Evolutionary conservation across 1,284 basidiomycete genomes (phyloP), one percentile per base, ranked within the genome.

Genomic region (Trametes polyzona): DNA sequence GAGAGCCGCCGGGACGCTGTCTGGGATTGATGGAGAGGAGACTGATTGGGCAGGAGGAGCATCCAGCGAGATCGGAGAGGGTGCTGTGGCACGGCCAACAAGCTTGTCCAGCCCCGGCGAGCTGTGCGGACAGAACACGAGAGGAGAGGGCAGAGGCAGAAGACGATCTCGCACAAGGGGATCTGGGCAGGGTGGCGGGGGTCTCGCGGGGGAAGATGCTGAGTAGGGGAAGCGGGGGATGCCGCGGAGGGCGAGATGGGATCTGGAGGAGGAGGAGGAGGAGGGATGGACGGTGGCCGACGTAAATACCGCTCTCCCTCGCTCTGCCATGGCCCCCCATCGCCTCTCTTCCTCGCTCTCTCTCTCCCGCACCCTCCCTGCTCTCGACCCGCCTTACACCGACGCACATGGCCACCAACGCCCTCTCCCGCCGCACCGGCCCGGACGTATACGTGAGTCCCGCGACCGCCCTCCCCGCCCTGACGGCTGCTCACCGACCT

Each of bases 391-490:
- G 11, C 5, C 16, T 1, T 4, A 46, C 23, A 10, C 19, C 7
- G 2, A 24, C 30, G 1, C 29, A 41, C 42, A 54, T 57, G 43
- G n/a, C 52, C 23, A 12, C 46, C n/a, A 30, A 44, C 3, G 47
- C 53, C 39, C 2, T 12, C 7, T 19, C 48, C 36, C 53, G 50
- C 30, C 24, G 27, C 39, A 47, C 58, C 26, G 58, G 60, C 30
- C 64, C 76, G 21, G 71, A 80, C 70, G 76, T 80, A 56, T 81
- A 63, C 62, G 78, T 81, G 62, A 63, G 78, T 61, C 26, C 29
- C 51, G 24, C 48, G 24, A 42, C 16, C 29, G 42, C 36, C 39
- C 24, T 29, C 26, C 37, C 51, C 16, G 26, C 21, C 36, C 17
- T 21, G 44, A 26, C 6, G 24, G 16, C 51, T 17, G 8, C 44